Evolutionary conservation across 2,329 filamentous ascomycete species (phyloP).

Genomic region (Pseudogymnoascus sp.): DNA sequence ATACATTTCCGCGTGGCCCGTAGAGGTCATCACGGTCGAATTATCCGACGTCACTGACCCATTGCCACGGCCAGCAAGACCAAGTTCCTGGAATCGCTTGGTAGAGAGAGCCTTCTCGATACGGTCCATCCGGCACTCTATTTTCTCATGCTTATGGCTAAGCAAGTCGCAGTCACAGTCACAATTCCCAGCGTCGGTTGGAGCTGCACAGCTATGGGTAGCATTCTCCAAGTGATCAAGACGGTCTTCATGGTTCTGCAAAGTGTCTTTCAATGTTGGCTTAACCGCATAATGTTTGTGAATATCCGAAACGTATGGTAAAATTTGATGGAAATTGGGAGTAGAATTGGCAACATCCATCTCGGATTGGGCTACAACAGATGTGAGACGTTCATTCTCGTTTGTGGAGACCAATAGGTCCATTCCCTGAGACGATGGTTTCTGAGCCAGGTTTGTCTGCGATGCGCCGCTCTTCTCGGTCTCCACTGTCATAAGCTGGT

Average conservation of each 20-base stretch:
- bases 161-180: slow-evolving; percentile 9
- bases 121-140: slow-evolving; percentile 43
- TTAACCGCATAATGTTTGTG: slow-evolving; percentile 9
- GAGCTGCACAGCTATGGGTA: slow-evolving; percentile 48
- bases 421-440: background rate
- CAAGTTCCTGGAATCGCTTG: slow-evolving; percentile 32
- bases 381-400: background rate
- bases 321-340: slow-evolving; percentile 1
- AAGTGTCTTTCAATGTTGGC: slow-evolving; percentile 27
- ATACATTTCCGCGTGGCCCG: slow-evolving; percentile 34
- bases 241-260: slow-evolving; percentile 56
- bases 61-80: slow-evolving; percentile 24
- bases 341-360: slow-evolving; percentile 1
- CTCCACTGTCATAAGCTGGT: background rate
- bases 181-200: background rate
- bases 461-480: background rate
- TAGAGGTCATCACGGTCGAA: slow-evolving; percentile 31
- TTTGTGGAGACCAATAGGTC: background rate
- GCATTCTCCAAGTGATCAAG: slow-evolving; percentile 63
- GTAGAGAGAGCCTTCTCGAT: slow-evolving; percentile 41
- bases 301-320: slow-evolving; percentile 12
- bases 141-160: slow-evolving; percentile 3
- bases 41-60: slow-evolving; percentile 30
- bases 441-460: background rate
- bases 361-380: background rate